Conservation (phyloP, 2,329 filamentous ascomycete species). For the Podosphaera fusca region DNA sequence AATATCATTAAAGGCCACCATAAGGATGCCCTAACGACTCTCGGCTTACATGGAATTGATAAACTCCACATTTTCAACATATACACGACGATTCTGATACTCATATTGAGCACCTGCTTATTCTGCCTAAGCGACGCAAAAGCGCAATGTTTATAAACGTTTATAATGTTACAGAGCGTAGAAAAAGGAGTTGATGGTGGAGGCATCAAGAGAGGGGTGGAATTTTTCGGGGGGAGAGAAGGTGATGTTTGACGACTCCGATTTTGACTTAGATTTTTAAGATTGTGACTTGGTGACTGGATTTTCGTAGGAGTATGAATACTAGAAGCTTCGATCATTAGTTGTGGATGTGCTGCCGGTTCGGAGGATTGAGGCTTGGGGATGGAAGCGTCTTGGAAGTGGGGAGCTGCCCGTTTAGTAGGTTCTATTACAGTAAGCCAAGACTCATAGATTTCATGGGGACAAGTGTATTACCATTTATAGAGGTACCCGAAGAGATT, state of each 20-base stretch:
- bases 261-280: not conserved
- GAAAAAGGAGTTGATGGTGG: slow-evolving; percentile 17
- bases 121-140: slow-evolving; percentile 15
- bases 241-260: not conserved
- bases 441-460: no score
- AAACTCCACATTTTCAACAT: slow-evolving; percentile 43
- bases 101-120: slow-evolving; percentile 16
- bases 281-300: not conserved
- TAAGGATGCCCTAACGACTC: slow-evolving; percentile 38
- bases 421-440: no score
- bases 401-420: slow-evolving; percentile 8
- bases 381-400: slow-evolving; percentile 12
- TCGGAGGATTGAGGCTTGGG: slow-evolving; percentile 7
- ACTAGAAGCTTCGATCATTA: slow-evolving; percentile 6
- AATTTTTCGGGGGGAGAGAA: slow-evolving; percentile 4
- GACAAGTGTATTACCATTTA: slow-evolving; percentile 7
- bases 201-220: slow-evolving; percentile 20
- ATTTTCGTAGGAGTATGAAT: slow-evolving; percentile 1
- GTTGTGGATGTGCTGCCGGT: slow-evolving; percentile 5
- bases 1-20: slow-evolving; percentile 44
- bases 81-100: slow-evolving; percentile 38
- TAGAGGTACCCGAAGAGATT: slow-evolving; percentile 10
- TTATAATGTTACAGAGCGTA: slow-evolving; percentile 11
- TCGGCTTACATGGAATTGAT: slow-evolving; percentile 46
- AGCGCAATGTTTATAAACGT: slow-evolving; percentile 17